A percentile compares a stretch with the other conserved stretches of the same genome.
Conservation (phyloP, 129 eudicot species). For the Smallanthus sonchifolius region DNA sequence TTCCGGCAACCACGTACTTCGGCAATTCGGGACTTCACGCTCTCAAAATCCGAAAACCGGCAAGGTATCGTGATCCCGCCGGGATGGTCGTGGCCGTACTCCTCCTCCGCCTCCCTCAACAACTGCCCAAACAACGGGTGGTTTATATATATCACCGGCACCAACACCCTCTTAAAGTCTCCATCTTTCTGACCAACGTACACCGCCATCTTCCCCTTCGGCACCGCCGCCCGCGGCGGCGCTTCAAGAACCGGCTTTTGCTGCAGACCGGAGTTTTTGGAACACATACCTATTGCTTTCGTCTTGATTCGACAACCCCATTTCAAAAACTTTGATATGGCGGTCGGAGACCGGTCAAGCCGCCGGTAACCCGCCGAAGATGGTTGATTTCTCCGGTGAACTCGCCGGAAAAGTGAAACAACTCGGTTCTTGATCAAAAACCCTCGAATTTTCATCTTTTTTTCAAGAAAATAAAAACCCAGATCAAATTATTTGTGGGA, state of each 20-base stretch:
- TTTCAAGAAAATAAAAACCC: conserved; percentile 4
- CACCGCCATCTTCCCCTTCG: conserved; percentile 88
- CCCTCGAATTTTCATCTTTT: conserved; percentile 30
- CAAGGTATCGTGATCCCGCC: conserved; percentile 93
- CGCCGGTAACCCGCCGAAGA: conserved; percentile 13
- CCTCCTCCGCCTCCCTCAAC: conserved; percentile 74
- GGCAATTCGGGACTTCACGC: conserved; percentile 54
- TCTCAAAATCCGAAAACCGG: conserved; percentile 81
- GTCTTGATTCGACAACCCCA: conserved; percentile 52
- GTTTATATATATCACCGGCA: conserved; percentile 80
- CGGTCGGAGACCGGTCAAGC: conserved; percentile 12
- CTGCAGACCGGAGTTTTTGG: conserved; percentile 13
- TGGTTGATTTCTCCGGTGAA: conserved; percentile 9
- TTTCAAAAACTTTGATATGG: conserved; percentile 28
- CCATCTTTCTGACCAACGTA: conserved; percentile 80
- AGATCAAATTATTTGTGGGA: conserved; percentile 7
- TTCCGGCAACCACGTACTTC: conserved; percentile 60
- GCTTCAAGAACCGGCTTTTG: conserved; percentile 31
- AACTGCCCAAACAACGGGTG: conserved; percentile 81
- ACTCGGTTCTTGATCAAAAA: conserved; percentile 27
- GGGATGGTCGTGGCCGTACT: conserved; percentile 74
- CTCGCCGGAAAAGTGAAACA: conserved; percentile 30
- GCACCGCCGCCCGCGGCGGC: conserved; percentile 46
- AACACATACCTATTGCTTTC: conserved; percentile 49
- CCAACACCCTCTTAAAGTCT: conserved; percentile 60